Evolutionary conservation across 2,329 filamentous ascomycete species (phyloP), one percentile per base, ranked within the genome.

Genomic region (Pseudogymnoascus sp.): DNA sequence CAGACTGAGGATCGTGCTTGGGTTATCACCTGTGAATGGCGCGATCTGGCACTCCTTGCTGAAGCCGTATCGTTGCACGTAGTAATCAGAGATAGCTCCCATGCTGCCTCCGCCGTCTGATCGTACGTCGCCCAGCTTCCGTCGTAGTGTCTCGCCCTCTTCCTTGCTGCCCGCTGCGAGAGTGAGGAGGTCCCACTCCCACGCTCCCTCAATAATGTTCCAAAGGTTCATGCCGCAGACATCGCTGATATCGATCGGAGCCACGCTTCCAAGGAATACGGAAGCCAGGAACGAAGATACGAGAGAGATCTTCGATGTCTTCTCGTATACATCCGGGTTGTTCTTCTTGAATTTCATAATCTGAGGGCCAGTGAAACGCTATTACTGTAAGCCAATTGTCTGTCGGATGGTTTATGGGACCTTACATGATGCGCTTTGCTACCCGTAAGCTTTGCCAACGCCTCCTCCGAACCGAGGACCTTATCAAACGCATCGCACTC

Each of bases 351-450:
- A 92, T 11, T 93, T 86, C 76, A 97, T 84, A 71, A 99, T 97
- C 76, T 99, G 95, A 2, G 91, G 90, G n/a, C 95, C 95, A 26
- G 93, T 97, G 79, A 99, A 99, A 66, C 95, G 89, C 89, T 93
- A 69, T 63, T 11, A 37, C 5, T 34, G 14, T 61, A 39, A 62
- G 45, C 18, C 23, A 57, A 29, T 47, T 45, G 16, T n/a, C 18
- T 39, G 2, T 26, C 23, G 61, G 37, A 39, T 42, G 8, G 26
- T n/a, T 18, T 4, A 31, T 42, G 40, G 37, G n/a, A 29, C 76
- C 87, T 75, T 81, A 93, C 90, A 78, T 97, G 95, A 77, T 99
- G 95, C 3, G 95, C 95, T 68, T 92, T 89, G 74, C 93, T 97
- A 31, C 95, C 95, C 8, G 95, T 97, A 18, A 84, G 85, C 62